Base-by-base conservation (phyloP, 2,329 filamentous ascomycete genomes). In the Fonsecaea multimorphosa region DNA sequence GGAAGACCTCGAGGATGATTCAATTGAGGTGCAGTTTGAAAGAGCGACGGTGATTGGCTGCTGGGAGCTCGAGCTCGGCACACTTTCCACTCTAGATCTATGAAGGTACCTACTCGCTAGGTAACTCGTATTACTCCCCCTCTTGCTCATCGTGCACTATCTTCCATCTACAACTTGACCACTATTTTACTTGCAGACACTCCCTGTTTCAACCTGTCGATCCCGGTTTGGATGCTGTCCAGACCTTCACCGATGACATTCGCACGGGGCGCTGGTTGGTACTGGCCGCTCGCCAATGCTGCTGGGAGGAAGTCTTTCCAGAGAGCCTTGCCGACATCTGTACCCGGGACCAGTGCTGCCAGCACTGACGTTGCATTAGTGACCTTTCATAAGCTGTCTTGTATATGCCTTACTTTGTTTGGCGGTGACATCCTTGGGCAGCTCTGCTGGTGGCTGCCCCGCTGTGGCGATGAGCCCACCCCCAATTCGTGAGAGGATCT, bases 161-260 rank as follows among this genome's bases (percentile, higher is more conserved):
- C 22, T 22, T 44, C 40, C 24, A 11, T 22, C 44, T 49, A 64
- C 44, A 70, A 61, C n/a, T 38, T 60, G n/a, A 80, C 75, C 14
- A 82, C 79, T 27, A 82, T 31, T 69, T 83, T 83, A 68, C 75
- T 76, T 1, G 77, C 80, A 9, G 78, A 80, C 1, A 82, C 77
- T 2, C 80, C 79, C 56, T 76, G 74, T 44, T 67, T 74, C 3
- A 77, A 67, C 0, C 74, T 36, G 69, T 81, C 76, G 29, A 83
- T 63, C 0, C 74, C 81, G 5, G 73, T 75, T 61, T 84, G 79
- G 1, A 83, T 72, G 40, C 73, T 75, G 46, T 79, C 78, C 22
- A 83, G 66, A 12, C 81, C 81, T 7, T 78, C 73, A 3, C 80
- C 78, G 0, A 79, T 74, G 38, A 83, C 69, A 31, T 74, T 46